These are phyloP conservation scores for Adenanthera pavonina DNA, from an alignment of 306 rosid species.

Conservation along the genomic window DNA sequence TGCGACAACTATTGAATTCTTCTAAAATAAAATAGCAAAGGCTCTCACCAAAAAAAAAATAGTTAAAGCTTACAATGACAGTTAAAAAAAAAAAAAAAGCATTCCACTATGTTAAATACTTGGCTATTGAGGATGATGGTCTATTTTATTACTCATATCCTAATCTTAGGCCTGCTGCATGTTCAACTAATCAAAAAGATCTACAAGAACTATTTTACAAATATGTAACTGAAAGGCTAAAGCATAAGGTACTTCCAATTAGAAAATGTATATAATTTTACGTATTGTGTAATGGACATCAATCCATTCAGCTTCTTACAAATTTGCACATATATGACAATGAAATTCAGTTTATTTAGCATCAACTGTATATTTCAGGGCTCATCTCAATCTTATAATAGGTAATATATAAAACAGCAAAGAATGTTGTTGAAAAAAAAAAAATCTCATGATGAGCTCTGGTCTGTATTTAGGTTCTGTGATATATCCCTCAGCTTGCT, in stretches of 20 bases:
- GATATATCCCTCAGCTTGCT: conserved; percentile 42
- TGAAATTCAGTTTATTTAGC: not conserved
- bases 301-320: conserved; percentile 22
- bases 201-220: not conserved
- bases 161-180: not conserved
- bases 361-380: conserved; percentile 36
- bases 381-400: conserved; percentile 16
- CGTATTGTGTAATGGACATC: not conserved
- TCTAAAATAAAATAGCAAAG: not conserved
- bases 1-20: not conserved
- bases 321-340: conserved; percentile 9
- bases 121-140: not conserved
- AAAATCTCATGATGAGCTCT: conserved; percentile 38
- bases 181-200: not conserved
- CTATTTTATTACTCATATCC: not conserved
- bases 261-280: not conserved
- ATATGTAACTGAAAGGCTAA: not conserved
- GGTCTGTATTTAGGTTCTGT: conserved; percentile 43
- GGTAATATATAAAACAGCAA: conserved; percentile 13
- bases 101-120: not conserved
- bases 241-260: not conserved
- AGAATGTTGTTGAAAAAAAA: not conserved
- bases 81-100: not conserved
- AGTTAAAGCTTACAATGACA: not conserved
- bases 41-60: too few species aligned